Evolutionary conservation across 1,284 basidiomycete genomes (phyloP).

Genomic region (Waitea zeae): DNA sequence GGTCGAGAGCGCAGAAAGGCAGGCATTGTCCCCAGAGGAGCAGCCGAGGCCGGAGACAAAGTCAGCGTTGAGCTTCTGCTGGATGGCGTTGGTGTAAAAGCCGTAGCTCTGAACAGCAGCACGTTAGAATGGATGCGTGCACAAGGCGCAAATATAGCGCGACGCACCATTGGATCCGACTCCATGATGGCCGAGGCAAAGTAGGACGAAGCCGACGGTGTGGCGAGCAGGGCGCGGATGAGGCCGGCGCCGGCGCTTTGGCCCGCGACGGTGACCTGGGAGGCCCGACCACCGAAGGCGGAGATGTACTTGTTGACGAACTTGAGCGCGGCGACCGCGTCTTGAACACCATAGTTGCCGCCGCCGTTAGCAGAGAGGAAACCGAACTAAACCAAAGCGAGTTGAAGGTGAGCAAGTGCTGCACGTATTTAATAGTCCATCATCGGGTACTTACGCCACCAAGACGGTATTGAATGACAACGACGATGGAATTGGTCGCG

Average conservation of each 20-base stretch:
- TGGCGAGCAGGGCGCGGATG: conserved; percentile 57
- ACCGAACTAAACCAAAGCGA: conserved; percentile 35
- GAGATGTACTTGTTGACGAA: conserved; percentile 47
- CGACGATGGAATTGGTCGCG: conserved; percentile 65
- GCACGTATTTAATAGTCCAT: neutral
- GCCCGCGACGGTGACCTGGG: conserved; percentile 68
- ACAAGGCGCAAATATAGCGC: neutral
- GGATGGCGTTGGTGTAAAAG: conserved; percentile 38
- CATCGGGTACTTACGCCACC: conserved; percentile 41
- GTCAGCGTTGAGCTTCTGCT: conserved; percentile 30
- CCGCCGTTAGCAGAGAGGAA: conserved; percentile 50
- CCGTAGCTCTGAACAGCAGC: conserved; percentile 57
- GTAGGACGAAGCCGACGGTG: conserved; percentile 42
- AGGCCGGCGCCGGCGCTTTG: conserved; percentile 77
- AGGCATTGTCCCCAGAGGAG: conserved; percentile 24
- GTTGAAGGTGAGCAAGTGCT: neutral
- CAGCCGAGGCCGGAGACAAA: conserved; percentile 37
- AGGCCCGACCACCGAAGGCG: conserved; percentile 49
- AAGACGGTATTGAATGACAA: conserved; percentile 72
- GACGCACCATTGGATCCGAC: conserved; percentile 67
- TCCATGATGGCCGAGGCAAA: conserved; percentile 68
- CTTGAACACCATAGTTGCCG: conserved; percentile 57
- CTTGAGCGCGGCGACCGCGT: conserved; percentile 49
- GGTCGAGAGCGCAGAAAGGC: conserved; percentile 32
- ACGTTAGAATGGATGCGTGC: neutral